phyloP scores from a whole-genome alignment of 768 basidiomycete genomes.

The Sporobolomyces pararoseus region DNA sequence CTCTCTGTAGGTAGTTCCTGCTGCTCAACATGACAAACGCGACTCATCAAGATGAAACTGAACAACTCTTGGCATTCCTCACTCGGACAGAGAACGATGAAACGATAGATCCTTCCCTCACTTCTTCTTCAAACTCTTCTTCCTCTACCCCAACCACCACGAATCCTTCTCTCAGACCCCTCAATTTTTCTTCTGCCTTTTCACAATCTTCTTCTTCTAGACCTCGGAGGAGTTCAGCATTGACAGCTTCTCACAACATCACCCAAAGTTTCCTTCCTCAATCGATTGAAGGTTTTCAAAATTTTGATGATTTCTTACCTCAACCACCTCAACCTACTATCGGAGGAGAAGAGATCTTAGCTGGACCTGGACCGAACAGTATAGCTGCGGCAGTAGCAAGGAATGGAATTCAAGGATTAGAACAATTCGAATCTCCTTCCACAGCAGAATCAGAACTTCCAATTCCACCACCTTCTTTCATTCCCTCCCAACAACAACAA shows the following conservation, averaged over 20 bases:
- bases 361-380: slow-evolving; percentile 1
- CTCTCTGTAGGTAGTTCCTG: too few species aligned
- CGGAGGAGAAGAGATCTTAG: not conserved
- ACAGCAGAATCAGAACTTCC: not conserved
- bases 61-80: not conserved
- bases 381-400: not conserved
- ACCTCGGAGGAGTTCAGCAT: not conserved
- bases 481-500: not conserved
- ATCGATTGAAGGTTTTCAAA: not conserved
- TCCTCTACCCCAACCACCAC: not conserved
- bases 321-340: too few species aligned
- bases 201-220: not conserved
- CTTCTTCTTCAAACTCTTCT: not conserved
- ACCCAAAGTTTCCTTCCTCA: not conserved
- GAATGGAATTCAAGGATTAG: slow-evolving; percentile 2
- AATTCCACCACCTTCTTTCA: too few species aligned
- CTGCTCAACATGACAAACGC: too few species aligned
- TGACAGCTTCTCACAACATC: not conserved
- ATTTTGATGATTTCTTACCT: not conserved
- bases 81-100: not conserved
- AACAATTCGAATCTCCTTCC: not conserved
- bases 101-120: not conserved
- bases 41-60: too few species aligned
- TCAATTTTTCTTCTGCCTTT: slow-evolving; percentile 1
- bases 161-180: not conserved